Base-by-base conservation (phyloP, 352 stramenopile species). In the Globisporangium acanthophoron region DNA sequence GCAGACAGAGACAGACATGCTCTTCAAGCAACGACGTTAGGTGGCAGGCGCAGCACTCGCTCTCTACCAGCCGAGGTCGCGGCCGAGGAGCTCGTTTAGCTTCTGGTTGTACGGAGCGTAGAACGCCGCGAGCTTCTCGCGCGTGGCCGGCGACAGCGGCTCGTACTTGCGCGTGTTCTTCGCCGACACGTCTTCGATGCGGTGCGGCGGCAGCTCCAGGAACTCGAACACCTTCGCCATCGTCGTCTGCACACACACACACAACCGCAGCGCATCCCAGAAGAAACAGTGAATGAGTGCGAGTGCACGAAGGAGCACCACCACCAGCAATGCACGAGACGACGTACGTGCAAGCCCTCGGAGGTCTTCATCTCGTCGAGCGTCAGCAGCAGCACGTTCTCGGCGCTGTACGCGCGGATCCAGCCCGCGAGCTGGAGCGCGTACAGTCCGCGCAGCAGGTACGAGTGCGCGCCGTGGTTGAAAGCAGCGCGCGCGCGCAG, bases 361-460 rank as follows among this genome's bases (percentile, higher is more conserved):
- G 69, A 62, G 5, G 66, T 86, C 73, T 90, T 94, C 74, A 98
- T 97, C 29, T 98, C 91, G 55, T 99, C 96, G 39, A 98, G 72
- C 50, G 85, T 94, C 15, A 98, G 61, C 13, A 98, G 74, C 49
- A 98, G 65, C 52, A 99, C 93, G 49, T 96, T 90, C 40, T 97
- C 74, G 20, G 66, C 68, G 9, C 76, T 68, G 60, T 98, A 99
- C 0, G 89, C 87, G 20, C 86, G 60, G 1, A 98, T 76, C 97
- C 97, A 99, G 7, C 84, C 84, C 29, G 77, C 57, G 21, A 99
- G 73, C 72, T 99, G 95, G 31, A 99, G 69, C 45, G 87, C 96
- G 68, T 99, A 99, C 45, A 99, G 69, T 0, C 97, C 96, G 46
- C 85, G 82, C 13, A 71, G 64, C n/a, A 94, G 61, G 54, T 88